These are phyloP conservation scores for Torulaspora gathmanii DNA, from an alignment of 805 yeast species.

Conservation along the genomic window DNA sequence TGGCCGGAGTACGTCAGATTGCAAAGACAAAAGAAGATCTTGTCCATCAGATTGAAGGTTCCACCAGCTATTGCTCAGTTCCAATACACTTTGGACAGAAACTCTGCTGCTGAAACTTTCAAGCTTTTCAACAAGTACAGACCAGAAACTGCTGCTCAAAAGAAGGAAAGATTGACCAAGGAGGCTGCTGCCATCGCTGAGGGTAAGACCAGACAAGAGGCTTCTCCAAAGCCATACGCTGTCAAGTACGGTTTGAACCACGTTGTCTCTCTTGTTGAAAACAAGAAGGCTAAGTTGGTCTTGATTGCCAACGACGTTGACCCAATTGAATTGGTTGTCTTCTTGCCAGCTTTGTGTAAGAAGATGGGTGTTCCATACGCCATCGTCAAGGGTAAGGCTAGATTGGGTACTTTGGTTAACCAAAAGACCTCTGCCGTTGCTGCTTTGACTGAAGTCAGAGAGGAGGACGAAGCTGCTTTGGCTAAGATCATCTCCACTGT, in stretches of 20 bases:
- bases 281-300: conserved; percentile 97
- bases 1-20: conserved; percentile 99
- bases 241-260: conserved; percentile 99
- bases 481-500: conserved; percentile 90
- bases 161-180: conserved; percentile 97
- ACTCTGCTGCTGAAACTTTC: conserved; percentile 96
- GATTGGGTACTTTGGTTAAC: conserved; percentile 97
- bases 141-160: conserved; percentile 96
- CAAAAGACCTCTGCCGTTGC: conserved; percentile 96
- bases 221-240: conserved; percentile 92
- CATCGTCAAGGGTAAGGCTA: conserved; percentile 95
- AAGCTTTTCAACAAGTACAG: conserved; percentile 98
- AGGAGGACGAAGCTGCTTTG: conserved; percentile 93
- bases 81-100: conserved; percentile 94
- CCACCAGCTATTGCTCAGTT: conserved; percentile 98
- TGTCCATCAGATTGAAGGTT: conserved; percentile 93
- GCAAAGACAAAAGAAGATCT: conserved; percentile 98
- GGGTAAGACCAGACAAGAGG: conserved; percentile 96
- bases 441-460: conserved; percentile 90
- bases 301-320: conserved; percentile 98
- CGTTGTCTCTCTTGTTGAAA: conserved; percentile 93
- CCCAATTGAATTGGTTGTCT: conserved; percentile 96
- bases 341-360: conserved; percentile 98
- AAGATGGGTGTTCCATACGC: conserved; percentile 99
- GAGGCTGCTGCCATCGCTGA: conserved; percentile 99